Base-by-base conservation (phyloP, 257 asterid species). In the Salvia miltiorrhiza region DNA sequence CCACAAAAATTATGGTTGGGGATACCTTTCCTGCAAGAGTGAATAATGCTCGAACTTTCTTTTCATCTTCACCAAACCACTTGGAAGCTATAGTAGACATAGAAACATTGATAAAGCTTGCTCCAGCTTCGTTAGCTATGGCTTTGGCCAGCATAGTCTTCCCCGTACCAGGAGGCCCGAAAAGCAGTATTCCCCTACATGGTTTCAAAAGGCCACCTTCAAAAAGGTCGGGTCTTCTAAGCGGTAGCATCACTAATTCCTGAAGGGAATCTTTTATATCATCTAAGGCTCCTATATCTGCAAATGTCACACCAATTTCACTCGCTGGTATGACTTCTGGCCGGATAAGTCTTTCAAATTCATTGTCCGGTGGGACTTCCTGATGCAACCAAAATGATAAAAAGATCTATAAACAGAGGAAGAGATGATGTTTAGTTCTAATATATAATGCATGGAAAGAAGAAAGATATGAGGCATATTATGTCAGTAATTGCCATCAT, bases 21-120 rank as follows among this genome's bases (percentile, higher is more conserved):
- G 96, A 83, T 7, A 92, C 96, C 80, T 92, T 92, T 26, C 92
- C 84, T 14, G 97, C 97, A 9, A 89, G 84, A 70, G 91, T 85
- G 84, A 91, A 91, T 61, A 91, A 73, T 26, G 96, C 97, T 17
- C 95, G 78, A 5, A 92, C 95, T 70, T 87, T 87, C 83, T 92
- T 92, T 76, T 92, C 97, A 67, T 89, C 96, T 83, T 92, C 97
- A 43, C 97, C 96, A 13, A 92, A 87, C 97, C 96, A 92, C 78
- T 92, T 92, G 9, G 97, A 92, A 43, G 95, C 86, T 55, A 90
- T 85, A 12, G 95, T 82, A 20, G 97, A 88, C 96, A 88, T 85
- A 4, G 97, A 86, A 28, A 81, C 95, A 72, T 90, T 90, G 30
- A 88, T 88, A 73, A 90, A 90, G 75, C 96, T 90, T 17, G 97